Percentiles rank a stretch among this genome's conserved stretches.
phyloP scores from a whole-genome alignment of 805 yeast species.

The Yarrowia deformans region DNA sequence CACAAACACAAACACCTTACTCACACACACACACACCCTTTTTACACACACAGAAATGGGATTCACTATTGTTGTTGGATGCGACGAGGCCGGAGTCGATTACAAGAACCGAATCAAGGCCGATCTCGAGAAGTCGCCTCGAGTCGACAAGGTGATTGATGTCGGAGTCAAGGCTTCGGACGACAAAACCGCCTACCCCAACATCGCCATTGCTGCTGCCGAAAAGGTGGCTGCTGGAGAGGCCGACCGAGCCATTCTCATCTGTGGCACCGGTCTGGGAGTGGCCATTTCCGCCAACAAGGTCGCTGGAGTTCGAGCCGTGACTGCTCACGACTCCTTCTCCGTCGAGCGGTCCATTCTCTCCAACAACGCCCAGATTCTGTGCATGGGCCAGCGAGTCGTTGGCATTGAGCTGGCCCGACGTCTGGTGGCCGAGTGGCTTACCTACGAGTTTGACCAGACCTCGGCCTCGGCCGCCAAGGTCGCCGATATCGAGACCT shows the following conservation, averaged over 20 bases:
- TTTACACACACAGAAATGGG: constrained; percentile 17
- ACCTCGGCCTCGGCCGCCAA: constrained; percentile 55
- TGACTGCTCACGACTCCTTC: constrained; percentile 58
- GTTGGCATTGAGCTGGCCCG: constrained; percentile 56
- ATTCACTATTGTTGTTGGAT: constrained; percentile 52
- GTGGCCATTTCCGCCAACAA: constrained; percentile 60
- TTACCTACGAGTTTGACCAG: constrained; percentile 54
- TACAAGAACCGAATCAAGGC: constrained; percentile 54
- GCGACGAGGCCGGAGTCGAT: constrained; percentile 57
- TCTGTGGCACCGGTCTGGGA: constrained; percentile 60
- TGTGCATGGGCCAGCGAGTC: constrained; percentile 60
- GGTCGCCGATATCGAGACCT: constrained; percentile 50
- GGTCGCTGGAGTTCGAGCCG: constrained; percentile 58
- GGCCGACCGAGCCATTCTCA: constrained; percentile 56
- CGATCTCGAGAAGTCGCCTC: constrained; percentile 49
- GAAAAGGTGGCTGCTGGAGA: constrained; percentile 54
- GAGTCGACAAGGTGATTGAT: constrained; percentile 52
- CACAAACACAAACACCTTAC: too few species aligned
- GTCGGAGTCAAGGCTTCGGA: constrained; percentile 53
- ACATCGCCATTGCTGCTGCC: constrained; percentile 56
- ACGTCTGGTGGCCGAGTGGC: constrained; percentile 57
- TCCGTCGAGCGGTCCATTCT: constrained; percentile 57
- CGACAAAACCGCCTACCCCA: constrained; percentile 54
- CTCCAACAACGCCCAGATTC: constrained; percentile 56
- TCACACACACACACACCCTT: constrained; percentile 7